A percentile compares a stretch with the other conserved stretches of the same genome.
Conservation (phyloP, 108 stramenopile genomes). For the Pelagomonas calceolata region DNA sequence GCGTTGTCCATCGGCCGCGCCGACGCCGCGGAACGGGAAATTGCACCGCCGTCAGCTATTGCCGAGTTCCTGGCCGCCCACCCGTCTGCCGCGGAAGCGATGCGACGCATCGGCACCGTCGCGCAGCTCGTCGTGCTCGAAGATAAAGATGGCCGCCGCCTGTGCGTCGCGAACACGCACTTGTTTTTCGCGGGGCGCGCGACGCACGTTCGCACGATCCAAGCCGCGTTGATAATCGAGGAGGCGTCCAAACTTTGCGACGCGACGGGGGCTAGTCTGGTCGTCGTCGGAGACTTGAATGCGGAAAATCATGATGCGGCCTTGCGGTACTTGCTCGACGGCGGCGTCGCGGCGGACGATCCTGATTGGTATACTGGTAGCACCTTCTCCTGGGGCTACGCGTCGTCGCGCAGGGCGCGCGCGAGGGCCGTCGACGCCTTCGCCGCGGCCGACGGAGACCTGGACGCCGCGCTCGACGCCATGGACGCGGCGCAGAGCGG, state of each 20-base stretch:
- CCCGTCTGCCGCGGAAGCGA: background rate
- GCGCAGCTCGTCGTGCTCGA: slow-evolving; percentile 5
- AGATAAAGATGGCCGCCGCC: background rate
- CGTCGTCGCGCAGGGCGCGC: no score
- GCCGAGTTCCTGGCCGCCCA: background rate
- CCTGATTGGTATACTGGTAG: slow-evolving; percentile 3
- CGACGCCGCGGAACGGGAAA: background rate
- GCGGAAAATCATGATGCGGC: slow-evolving; percentile 5
- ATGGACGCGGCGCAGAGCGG: no score
- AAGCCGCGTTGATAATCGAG: background rate
- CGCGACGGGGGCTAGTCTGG: background rate
- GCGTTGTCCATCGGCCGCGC: background rate
- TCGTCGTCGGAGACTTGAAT: slow-evolving; percentile 11
- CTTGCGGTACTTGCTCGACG: slow-evolving; percentile 3
- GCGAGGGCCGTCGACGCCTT: no score
- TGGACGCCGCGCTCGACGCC: no score
- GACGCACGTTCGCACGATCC: background rate
- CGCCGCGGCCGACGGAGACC: no score
- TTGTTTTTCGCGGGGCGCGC: slow-evolving; percentile 7
- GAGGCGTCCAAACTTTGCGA: background rate
- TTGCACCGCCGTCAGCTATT: background rate
- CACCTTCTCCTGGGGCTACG: background rate
- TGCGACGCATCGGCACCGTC: background rate
- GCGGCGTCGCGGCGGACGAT: slow-evolving; percentile 2
- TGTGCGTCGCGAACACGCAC: slow-evolving; percentile 11